A percentile compares a stretch with the other conserved stretches of the same genome.
Conservation (phyloP, 352 stramenopile species). For the Phytophthora melonis region DNA sequence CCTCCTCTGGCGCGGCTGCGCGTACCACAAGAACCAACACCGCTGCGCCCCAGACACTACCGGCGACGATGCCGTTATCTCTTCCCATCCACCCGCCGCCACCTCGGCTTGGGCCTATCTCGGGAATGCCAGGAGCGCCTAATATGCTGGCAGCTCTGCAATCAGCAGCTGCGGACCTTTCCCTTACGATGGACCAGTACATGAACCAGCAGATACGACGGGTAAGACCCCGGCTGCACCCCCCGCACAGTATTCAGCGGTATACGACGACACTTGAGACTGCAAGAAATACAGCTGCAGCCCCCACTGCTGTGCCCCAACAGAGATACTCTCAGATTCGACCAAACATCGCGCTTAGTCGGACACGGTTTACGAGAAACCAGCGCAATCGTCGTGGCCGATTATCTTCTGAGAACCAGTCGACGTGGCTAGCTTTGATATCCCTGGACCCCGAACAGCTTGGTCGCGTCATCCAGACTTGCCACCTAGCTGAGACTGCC, state of each 20-base stretch:
- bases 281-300: constrained; percentile 30
- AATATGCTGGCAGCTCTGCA: constrained; percentile 76
- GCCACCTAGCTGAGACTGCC: constrained; percentile 79
- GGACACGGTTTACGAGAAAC: constrained; percentile 78
- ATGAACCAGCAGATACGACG: constrained; percentile 86
- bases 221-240: constrained; percentile 72
- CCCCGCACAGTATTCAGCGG: constrained; percentile 49
- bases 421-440: constrained; percentile 87
- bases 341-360: constrained; percentile 86
- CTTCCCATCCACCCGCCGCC: constrained; percentile 46
- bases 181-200: constrained; percentile 82
- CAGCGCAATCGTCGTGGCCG: constrained; percentile 77
- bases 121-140: constrained; percentile 41
- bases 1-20: constrained; percentile 33
- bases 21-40: constrained; percentile 13
- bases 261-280: constrained; percentile 45
- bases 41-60: constrained; percentile 14
- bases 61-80: constrained; percentile 41
- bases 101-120: constrained; percentile 48
- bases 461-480: constrained; percentile 84
- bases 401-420: constrained; percentile 85
- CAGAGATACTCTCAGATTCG: constrained; percentile 86
- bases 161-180: constrained; percentile 63
- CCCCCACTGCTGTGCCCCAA: constrained; percentile 43
- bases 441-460: constrained; percentile 84